phyloP scores from a whole-genome alignment of 495 filamentous ascomycete genomes.

The Penicillium robsamsonii region DNA sequence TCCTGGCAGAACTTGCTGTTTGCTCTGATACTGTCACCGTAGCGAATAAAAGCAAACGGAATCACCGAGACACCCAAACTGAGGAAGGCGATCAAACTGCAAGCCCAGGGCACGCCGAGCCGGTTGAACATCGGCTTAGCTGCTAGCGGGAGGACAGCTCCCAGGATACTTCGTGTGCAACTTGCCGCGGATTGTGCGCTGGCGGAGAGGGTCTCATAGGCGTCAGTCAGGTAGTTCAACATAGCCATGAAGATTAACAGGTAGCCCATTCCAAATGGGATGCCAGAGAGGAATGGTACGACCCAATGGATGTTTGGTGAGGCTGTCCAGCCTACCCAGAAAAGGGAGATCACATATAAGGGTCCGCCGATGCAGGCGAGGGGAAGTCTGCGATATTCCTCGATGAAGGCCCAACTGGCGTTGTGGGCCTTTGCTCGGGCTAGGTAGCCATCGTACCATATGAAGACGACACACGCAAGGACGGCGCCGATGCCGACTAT shows the following conservation, averaged over 20 bases:
- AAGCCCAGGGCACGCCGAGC: constrained; percentile 45
- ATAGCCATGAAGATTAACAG: constrained; percentile 48
- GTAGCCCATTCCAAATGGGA: constrained; percentile 41
- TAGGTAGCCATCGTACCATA: constrained; percentile 41
- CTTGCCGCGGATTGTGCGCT: constrained; percentile 43
- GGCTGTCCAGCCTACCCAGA: constrained; percentile 43
- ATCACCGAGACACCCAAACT: constrained; percentile 34
- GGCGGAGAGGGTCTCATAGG: constrained; percentile 44
- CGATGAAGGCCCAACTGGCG: constrained; percentile 35
- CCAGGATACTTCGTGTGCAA: constrained; percentile 40
- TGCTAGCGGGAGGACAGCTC: constrained; percentile 44
- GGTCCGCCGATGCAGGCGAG: constrained; percentile 43
- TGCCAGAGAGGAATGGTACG: constrained; percentile 37
- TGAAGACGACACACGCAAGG: constrained; percentile 33
- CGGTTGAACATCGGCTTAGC: constrained; percentile 39
- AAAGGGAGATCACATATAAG: constrained; percentile 37
- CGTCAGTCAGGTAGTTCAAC: constrained; percentile 47
- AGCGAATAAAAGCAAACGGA: constrained; percentile 39
- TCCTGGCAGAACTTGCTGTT: constrained; percentile 41
- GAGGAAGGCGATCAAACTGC: constrained; percentile 42
- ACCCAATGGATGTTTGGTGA: constrained; percentile 40
- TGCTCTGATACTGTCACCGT: constrained; percentile 32
- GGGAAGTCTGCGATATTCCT: constrained; percentile 42
- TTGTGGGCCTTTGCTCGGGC: constrained; percentile 36
- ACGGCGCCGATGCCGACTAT: constrained; percentile 35